phyloP scores from a whole-genome alignment of 2,329 filamentous ascomycete genomes.

The Aureobasidium sp. region DNA sequence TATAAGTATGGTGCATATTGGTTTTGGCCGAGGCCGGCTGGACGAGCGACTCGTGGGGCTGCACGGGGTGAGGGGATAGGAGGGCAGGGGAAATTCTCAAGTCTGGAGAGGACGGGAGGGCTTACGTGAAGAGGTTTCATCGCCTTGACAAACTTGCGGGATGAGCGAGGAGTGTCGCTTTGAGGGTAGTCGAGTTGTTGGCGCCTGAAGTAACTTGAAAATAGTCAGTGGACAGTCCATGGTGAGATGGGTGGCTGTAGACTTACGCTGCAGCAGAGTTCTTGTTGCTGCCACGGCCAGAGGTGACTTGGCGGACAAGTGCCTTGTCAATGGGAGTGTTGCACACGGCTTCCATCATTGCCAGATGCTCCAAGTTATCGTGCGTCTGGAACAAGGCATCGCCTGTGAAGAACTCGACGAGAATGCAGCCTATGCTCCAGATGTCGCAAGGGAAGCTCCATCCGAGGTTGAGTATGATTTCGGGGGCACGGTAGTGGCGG shows the following conservation, averaged over 20 bases:
- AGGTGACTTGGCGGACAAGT: constrained; percentile 46
- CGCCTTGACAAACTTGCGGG: constrained; percentile 58
- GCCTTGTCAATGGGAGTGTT: constrained; percentile 47
- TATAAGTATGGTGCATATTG: constrained; percentile 19
- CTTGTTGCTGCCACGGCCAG: constrained; percentile 38
- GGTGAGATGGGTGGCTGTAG: neutral
- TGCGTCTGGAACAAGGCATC: constrained; percentile 62
- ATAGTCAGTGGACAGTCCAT: neutral
- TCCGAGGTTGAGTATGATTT: constrained; percentile 59
- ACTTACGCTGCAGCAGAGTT: constrained; percentile 51
- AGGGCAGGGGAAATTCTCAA: neutral
- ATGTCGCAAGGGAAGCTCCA: constrained; percentile 63
- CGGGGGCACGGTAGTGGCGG: constrained; percentile 57
- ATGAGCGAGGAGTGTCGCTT: constrained; percentile 53
- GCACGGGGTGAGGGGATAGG: neutral
- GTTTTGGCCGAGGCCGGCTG: neutral
- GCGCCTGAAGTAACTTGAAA: constrained; percentile 24
- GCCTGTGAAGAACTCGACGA: constrained; percentile 61
- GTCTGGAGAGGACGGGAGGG: constrained; percentile 13
- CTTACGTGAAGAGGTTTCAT: constrained; percentile 56
- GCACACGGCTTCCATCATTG: constrained; percentile 61
- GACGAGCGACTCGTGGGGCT: neutral
- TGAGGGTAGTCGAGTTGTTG: constrained; percentile 56
- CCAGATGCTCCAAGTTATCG: constrained; percentile 59
- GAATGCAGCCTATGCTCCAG: constrained; percentile 61